Percentiles rank a stretch among this genome's conserved stretches.
Evolutionary conservation across 495 filamentous ascomycete species (phyloP).

Genomic region (Bacidia rubella): DNA sequence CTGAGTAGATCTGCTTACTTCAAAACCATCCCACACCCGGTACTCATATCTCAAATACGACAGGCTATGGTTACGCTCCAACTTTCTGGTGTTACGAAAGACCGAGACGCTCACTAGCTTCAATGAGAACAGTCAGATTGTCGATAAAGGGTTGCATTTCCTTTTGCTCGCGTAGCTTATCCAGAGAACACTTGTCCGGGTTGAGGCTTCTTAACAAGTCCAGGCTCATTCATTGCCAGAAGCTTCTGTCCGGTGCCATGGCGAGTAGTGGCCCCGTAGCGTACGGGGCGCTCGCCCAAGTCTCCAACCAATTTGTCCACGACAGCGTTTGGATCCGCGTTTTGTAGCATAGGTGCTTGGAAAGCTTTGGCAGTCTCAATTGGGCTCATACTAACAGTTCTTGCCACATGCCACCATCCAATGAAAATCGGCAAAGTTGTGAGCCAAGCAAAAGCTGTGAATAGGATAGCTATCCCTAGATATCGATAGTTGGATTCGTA

Average conservation of each 20-base stretch:
- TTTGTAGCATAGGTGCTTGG: slow-evolving; percentile 14
- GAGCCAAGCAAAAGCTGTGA: slow-evolving; percentile 11
- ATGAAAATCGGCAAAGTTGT: slow-evolving; percentile 16
- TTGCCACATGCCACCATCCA: slow-evolving; percentile 23
- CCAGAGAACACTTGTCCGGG: background rate
- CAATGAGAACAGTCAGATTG: too few relatives aligned
- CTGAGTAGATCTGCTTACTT: too few relatives aligned
- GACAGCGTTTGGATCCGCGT: slow-evolving; percentile 15
- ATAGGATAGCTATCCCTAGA: slow-evolving; percentile 3
- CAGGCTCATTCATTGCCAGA: background rate
- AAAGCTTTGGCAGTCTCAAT: slow-evolving; percentile 25
- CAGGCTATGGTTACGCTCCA: too few relatives aligned
- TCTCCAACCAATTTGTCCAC: slow-evolving; percentile 4
- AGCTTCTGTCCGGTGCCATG: background rate
- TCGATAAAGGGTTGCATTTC: too few relatives aligned
- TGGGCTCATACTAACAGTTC: slow-evolving; percentile 19
- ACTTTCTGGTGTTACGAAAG: too few relatives aligned
- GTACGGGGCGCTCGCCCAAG: background rate
- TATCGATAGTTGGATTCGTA: slow-evolving; percentile 7
- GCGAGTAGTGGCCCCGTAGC: slow-evolving; percentile 5
- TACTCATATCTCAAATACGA: too few relatives aligned
- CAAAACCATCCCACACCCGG: too few relatives aligned
- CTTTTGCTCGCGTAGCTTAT: too few relatives aligned
- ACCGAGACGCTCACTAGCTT: too few relatives aligned
- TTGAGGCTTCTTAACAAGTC: background rate